A percentile compares a stretch with the other conserved stretches of the same genome.
These are phyloP conservation scores for Eutrema heterophyllum DNA, from an alignment of 345 rosid genomes.

Conservation along the genomic window DNA sequence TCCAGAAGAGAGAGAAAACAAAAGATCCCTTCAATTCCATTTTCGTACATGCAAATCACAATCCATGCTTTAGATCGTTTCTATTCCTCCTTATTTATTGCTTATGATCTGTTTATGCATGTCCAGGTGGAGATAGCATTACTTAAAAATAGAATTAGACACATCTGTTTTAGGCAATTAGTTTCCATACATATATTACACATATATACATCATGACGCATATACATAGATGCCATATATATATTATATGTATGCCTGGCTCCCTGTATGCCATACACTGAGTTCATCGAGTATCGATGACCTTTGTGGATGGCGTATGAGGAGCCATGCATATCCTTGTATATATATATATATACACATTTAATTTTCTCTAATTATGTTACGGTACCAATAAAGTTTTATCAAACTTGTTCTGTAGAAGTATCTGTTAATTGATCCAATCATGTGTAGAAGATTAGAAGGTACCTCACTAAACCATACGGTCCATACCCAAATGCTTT, in stretches of 20 bases:
- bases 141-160: neutral
- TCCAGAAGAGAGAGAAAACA: slow-evolving; percentile 12
- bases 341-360: slow-evolving; percentile 8
- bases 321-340: slow-evolving; percentile 91
- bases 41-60: slow-evolving; percentile 21
- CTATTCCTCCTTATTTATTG: slow-evolving; percentile 7
- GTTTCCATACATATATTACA: slow-evolving; percentile 19
- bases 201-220: neutral
- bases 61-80: slow-evolving; percentile 7
- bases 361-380: neutral
- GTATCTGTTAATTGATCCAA: neutral
- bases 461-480: neutral
- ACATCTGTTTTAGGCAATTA: neutral
- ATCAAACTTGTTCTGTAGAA: no score
- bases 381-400: no score
- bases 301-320: slow-evolving; percentile 98
- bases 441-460: slow-evolving; percentile 2
- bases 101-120: slow-evolving; percentile 16
- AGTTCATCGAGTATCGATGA: slow-evolving; percentile 60
- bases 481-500: neutral
- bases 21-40: slow-evolving; percentile 15
- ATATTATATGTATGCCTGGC: slow-evolving; percentile 75
- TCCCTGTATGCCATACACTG: slow-evolving; percentile 99
- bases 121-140: slow-evolving; percentile 13
- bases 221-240: neutral